Base-by-base conservation (phyloP, 805 yeast species). In the Ogataea corticis region DNA sequence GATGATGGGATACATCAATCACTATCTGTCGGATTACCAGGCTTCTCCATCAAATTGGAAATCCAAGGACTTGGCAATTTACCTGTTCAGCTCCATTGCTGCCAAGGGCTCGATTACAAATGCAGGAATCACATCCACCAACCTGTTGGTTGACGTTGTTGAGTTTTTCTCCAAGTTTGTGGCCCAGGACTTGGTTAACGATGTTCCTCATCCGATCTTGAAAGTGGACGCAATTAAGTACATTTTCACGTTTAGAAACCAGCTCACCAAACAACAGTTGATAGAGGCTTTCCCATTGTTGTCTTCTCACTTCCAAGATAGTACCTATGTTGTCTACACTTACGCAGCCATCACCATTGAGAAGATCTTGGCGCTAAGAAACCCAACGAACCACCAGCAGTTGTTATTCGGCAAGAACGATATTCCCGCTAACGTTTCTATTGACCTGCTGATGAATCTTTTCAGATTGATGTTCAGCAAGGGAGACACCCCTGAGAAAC, bases 331-430 rank as follows among this genome's bases (percentile, higher is more conserved):
- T 28, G 95, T 92, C 16, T 88, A 87, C 65, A 91, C 99, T 0
- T 94, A 91, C 60, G 82, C 98, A 1, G 91, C 99, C 1, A 85
- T 94, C 46, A 90, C 98, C 2, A 81, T 92, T 49, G 99, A 94
- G 64, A 83, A 88, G 56, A 82, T 94, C 42, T 72, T 94, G 43
- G 80, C 96, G 1, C 79, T 92, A 65, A 80, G 94, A 51, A 80
- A 79, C 55, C 65, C 73, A 17, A 66, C 75, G n/a, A 73, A 79
- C 38, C 72, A 77, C 37, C 78, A 74, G 55, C 69, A 66, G 11
- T 74, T 82, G 17, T 72, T 92, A 48, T 90, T 94, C 62, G 75
- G 72, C 56, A 88, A 88, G 61, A 58, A 62, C 9, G 99, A 94
- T 65, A 72, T 95, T 17, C 75, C 80, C 27, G 78, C 83, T 2